Base-by-base conservation (phyloP, 768 basidiomycete species). In the Lyophyllum atratum region DNA sequence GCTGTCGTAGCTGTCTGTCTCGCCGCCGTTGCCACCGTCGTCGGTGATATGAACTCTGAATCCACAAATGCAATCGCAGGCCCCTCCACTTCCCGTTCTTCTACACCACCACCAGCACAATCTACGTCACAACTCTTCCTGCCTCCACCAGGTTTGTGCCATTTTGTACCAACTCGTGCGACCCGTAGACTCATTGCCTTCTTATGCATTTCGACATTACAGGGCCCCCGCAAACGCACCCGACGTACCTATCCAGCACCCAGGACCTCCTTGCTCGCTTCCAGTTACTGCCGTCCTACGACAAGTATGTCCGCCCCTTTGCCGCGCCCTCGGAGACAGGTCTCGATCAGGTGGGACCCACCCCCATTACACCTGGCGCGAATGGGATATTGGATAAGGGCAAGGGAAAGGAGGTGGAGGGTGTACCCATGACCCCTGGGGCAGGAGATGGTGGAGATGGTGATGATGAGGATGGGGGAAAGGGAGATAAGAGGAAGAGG, bases 211-310 rank as follows among this genome's bases (percentile, higher is more conserved):
- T 49, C 26, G 48, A 15, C 17, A 47, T 31, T 54, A 55, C 61
- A 78, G 78, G 65, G 11, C 73, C 67, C 10, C 72, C 69, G 10
- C 68, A 72, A 61, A 74, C 70, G 22, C 78, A 78, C 48, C 72
- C 74, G 37, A 80, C 78, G 25, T 77, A 82, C 69, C 80, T 93
- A 49, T 70, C 79, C 39, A 90, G 90, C 73, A 92, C 92, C 1
- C 84, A 93, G 66, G 91, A 93, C 72, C 84, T 93, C 50, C 78
- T 93, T 54, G 76, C 82, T 44, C 85, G 86, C 58, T 90, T 93
- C 64, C 76, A 82, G 49, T 83, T 93, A 26, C 79, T 85, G 49
- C 64, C 85, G 10, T 85, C 89, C n/a, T 93, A 93, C 68, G 86
- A 92, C 74, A 89, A 86, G 66, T 88, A 92, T 65, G 91, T 92